These are phyloP conservation scores for Wickerhamomyces sp. DNA, from an alignment of 1,139 yeast genomes.

Conservation along the genomic window DNA sequence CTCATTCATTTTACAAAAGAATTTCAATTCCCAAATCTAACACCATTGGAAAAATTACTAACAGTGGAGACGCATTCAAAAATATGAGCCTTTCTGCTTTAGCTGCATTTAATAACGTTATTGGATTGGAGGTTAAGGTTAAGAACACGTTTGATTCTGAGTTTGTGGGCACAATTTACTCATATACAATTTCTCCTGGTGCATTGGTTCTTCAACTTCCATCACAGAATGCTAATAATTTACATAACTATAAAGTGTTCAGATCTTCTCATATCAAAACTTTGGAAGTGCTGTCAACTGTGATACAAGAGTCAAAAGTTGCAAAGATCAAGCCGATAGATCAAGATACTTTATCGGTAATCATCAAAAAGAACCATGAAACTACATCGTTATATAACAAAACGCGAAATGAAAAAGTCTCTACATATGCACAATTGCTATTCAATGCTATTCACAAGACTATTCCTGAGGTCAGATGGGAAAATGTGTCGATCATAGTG, in stretches of 20 bases:
- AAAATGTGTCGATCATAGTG: slow-evolving; percentile 43
- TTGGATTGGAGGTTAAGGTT: slow-evolving; percentile 43
- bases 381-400: slow-evolving; percentile 14
- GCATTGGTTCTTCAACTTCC: slow-evolving; percentile 18
- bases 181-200: slow-evolving; percentile 42
- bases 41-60: too few relatives aligned
- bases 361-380: slow-evolving; percentile 22
- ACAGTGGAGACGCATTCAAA: too few relatives aligned
- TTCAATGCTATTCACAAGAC: slow-evolving; percentile 48
- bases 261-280: slow-evolving; percentile 57
- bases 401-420: slow-evolving; percentile 35
- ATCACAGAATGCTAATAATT: slow-evolving; percentile 2
- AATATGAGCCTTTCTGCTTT: slow-evolving; percentile 5
- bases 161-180: slow-evolving; percentile 57
- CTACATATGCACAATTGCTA: slow-evolving; percentile 43
- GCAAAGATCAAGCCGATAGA: slow-evolving; percentile 21
- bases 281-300: slow-evolving; percentile 36
- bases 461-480: slow-evolving; percentile 46
- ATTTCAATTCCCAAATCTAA: too few relatives aligned
- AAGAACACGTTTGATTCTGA: slow-evolving; percentile 55
- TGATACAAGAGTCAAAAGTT: slow-evolving; percentile 21
- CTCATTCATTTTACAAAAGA: too few relatives aligned
- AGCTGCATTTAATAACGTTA: slow-evolving; percentile 17
- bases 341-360: slow-evolving; percentile 12
- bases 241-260: slow-evolving; percentile 45